phyloP scores from a whole-genome alignment of 2,329 filamentous ascomycete species.

The Fusarium transvaalense region DNA sequence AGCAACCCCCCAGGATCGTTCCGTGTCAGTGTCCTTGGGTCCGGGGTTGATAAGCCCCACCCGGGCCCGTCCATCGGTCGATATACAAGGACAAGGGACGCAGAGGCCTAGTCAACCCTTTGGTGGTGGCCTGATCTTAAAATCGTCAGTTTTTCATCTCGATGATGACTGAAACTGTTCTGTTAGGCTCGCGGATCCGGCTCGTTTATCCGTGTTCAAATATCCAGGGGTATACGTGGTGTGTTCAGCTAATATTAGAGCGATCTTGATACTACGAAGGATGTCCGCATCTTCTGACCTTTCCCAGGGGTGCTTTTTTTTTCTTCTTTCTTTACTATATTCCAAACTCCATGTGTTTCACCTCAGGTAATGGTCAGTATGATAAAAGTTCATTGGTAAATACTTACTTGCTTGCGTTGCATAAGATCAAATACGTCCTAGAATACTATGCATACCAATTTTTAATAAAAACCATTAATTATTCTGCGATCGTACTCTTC shows the following conservation, averaged over 20 bases:
- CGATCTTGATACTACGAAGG: neutral
- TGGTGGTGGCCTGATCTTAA: conserved; percentile 32
- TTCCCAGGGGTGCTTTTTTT: too few species aligned
- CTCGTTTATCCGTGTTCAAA: neutral
- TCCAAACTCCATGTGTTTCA: too few species aligned
- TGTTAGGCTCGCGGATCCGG: neutral
- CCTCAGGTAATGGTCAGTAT: too few species aligned
- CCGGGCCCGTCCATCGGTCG: conserved; percentile 30
- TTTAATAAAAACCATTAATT: too few species aligned
- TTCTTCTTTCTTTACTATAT: too few species aligned
- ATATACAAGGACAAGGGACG: conserved; percentile 29
- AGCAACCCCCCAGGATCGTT: conserved; percentile 8
- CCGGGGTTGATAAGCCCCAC: conserved; percentile 21
- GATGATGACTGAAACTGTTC: neutral
- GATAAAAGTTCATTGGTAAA: too few species aligned
- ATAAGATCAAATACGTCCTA: too few species aligned
- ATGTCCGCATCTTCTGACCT: too few species aligned
- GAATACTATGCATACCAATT: too few species aligned
- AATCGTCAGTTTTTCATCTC: conserved; percentile 24
- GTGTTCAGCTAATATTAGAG: neutral
- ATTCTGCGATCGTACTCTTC: too few species aligned
- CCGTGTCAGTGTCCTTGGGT: conserved; percentile 16
- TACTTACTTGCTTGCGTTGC: too few species aligned
- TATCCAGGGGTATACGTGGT: neutral
- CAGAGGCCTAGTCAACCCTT: conserved; percentile 30